Percentiles rank a stretch among this genome's conserved stretches.
These are phyloP conservation scores for bread wheat (Triticum aestivum) DNA, from an alignment of 176 grass and related monocot species.

Conservation along the genomic window IWGSC_CS_RefSeq_v2.1 NC_057805.1:118489409-118489908, in stretches of 20 bases:
- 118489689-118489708: not conserved
- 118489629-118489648: not conserved
- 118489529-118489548: not conserved
- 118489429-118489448: constrained; percentile 39
- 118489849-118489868: not conserved
- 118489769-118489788: not conserved
- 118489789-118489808: not conserved
- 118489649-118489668: not conserved
- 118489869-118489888: not conserved
- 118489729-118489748: not conserved
- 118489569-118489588: constrained; percentile 21
- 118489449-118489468: constrained; percentile 66
- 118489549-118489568: not conserved
- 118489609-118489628: not conserved
- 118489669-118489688: not conserved
- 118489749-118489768: too few species aligned
- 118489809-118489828: not conserved
- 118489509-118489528: constrained; percentile 1
- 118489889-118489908: not conserved
- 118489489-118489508: not conserved
- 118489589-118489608: constrained; percentile 13
- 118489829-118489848: not conserved
- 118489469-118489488: not conserved
- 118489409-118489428: constrained; percentile 23
- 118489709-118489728: not conserved